Base-by-base conservation (phyloP, 2,329 filamentous ascomycete species). In the Pseudogymnoascus pannorum region DNA sequence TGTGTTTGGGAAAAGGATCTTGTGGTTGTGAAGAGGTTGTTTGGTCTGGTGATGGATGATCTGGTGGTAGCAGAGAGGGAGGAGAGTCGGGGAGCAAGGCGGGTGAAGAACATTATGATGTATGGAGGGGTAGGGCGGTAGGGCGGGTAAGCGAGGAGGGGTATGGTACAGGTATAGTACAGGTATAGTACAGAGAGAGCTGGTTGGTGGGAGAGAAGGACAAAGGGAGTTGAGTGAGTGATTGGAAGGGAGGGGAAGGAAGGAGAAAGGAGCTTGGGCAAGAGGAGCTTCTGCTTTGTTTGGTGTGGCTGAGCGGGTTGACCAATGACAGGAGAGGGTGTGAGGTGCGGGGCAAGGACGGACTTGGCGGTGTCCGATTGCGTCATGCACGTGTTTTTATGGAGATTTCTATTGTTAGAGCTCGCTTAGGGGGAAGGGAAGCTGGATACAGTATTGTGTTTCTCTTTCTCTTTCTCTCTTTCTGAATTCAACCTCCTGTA, bases 1-100 rank as follows among this genome's bases (percentile, higher is more conserved):
- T 67, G 36, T 60, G 71, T 72, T 38, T 36, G 38, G 22, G 70
- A 65, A 59, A 72, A 72, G 57, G 44, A 64, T 57, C 68, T 63
- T 16, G 29, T 11, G 48, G 31, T 12, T 57, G 38, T 18, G 29
- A 60, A 54, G 33, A 8, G 18, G 40, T 9, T 38, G 40, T 9
- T 38, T 61, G 29, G 14, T 44, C 4, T n/a, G 33, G 6, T 33
- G 54, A 36, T 38, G 22, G 5, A 3, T n/a, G 24, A n/a, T n/a
- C n/a, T n/a, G n/a, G n/a, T n/a, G n/a, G n/a, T 20, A 35, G 42
- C 9, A 60, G 22, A 60, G 36, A 26, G 36, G 5, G 31, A 29
- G 22, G 24, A 26, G 31, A 40, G 9, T 18, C 36, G 58, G 35
- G 31, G 31, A 3, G 24, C 36, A 12, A 40, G 29, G 8, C 33